Percentiles rank a stretch among this genome's conserved stretches.
Conservation (phyloP, 768 basidiomycete genomes). For the Agrocybe pediades region DNA sequence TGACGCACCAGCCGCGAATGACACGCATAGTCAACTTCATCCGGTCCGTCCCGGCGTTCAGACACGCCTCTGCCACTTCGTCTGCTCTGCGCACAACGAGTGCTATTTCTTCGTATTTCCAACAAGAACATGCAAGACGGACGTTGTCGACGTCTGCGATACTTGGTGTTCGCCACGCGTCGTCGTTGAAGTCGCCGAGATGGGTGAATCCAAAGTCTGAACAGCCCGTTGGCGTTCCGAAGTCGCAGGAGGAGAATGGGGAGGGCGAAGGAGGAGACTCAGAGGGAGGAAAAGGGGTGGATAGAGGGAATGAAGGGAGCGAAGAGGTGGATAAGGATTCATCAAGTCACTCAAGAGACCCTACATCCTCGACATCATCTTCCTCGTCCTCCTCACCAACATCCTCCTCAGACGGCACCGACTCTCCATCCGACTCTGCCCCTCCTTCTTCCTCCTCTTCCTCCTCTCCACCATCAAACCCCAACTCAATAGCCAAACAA, state of each 20-base stretch:
- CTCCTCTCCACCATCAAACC: constrained; percentile 31
- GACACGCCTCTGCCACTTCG: constrained; percentile 4
- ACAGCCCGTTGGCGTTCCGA: constrained; percentile 13
- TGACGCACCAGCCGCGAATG: constrained; percentile 8
- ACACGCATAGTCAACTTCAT: constrained; percentile 12
- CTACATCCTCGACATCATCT: constrained; percentile 2
- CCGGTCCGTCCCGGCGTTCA: constrained; percentile 16
- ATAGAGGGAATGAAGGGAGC: neutral
- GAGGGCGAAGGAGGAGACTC: constrained; percentile 2
- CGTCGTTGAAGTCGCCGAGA: constrained; percentile 18
- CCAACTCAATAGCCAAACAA: constrained; percentile 73
- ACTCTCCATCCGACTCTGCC: constrained; percentile 15
- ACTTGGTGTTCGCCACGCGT: constrained; percentile 10
- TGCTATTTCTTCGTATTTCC: constrained; percentile 1
- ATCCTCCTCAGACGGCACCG: constrained; percentile 17
- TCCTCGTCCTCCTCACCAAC: constrained; percentile 15
- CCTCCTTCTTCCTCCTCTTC: constrained; percentile 19
- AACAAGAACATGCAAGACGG: neutral
- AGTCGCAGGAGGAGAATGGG: constrained; percentile 14
- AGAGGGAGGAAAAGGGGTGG: constrained; percentile 15
- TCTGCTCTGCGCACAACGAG: neutral
- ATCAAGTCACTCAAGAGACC: constrained; percentile 13
- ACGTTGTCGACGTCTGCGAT: constrained; percentile 15
- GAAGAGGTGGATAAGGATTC: constrained; percentile 14
- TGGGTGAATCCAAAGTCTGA: constrained; percentile 30